These are phyloP conservation scores for Bathelium albidoporum DNA, from an alignment of 495 filamentous ascomycete species.

Conservation along the genomic window DNA sequence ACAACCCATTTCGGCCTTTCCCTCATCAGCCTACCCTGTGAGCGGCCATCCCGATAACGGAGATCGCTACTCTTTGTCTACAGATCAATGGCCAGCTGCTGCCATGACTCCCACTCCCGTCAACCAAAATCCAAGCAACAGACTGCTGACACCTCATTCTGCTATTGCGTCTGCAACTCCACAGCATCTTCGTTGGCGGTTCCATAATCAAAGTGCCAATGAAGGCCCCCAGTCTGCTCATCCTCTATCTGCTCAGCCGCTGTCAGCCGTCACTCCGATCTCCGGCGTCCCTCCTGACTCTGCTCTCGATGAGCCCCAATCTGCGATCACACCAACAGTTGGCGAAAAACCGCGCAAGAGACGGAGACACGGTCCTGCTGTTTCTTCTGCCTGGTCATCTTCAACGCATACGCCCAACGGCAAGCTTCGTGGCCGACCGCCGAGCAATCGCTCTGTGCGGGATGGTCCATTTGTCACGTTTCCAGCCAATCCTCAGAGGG, in stretches of 20 bases:
- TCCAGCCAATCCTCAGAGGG: slow-evolving; percentile 53
- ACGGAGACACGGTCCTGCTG: slow-evolving; percentile 79
- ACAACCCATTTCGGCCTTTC: slow-evolving; percentile 47
- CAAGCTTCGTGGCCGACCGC: slow-evolving; percentile 75
- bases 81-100: neutral
- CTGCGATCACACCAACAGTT: slow-evolving; percentile 53
- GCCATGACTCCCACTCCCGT: neutral
- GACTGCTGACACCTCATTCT: slow-evolving; percentile 22
- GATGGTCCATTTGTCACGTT: slow-evolving; percentile 85
- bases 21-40: slow-evolving; percentile 51
- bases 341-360: slow-evolving; percentile 36
- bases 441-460: slow-evolving; percentile 60
- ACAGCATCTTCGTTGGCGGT: slow-evolving; percentile 38
- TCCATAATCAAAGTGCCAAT: slow-evolving; percentile 37
- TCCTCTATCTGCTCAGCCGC: slow-evolving; percentile 71
- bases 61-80: neutral
- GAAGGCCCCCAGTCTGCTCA: slow-evolving; percentile 50
- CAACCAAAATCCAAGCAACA: slow-evolving; percentile 1
- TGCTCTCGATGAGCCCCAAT: slow-evolving; percentile 51
- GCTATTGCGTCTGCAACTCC: slow-evolving; percentile 22
- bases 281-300: slow-evolving; percentile 37
- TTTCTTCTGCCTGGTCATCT: slow-evolving; percentile 89
- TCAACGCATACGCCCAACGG: slow-evolving; percentile 54
- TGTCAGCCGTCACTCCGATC: slow-evolving; percentile 20
- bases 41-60: slow-evolving; percentile 48